Evolutionary conservation across 225 moss, liverwort and hornwort species (phyloP), one percentile per base, ranked within the genome.

Genomic region (Polytrichum formosum): DNA sequence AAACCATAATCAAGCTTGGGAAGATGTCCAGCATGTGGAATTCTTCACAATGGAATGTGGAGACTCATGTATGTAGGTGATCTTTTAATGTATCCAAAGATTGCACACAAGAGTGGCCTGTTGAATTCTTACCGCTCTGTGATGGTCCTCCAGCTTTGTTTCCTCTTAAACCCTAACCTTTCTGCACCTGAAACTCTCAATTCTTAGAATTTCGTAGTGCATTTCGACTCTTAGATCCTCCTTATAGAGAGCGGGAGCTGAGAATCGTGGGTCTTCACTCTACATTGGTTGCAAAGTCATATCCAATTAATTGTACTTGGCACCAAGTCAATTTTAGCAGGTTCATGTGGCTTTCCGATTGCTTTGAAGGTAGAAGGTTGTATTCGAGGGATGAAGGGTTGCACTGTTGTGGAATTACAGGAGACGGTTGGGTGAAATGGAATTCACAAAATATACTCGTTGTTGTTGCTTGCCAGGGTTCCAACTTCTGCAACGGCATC

Each of bases 401-500:
- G 46, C 46, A 58, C 21, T 23, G 23, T 22, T 58, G 21, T 58
- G 58, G 58, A 20, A 58, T 58, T 58, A 6, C 21, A 58, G 2
- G 23, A 23, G 21, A 20, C 58, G 20, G 58, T 20, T 20, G n/a
- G 23, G n/a, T 20, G 58, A 23, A 6, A 7, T 23, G 21, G 58
- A 23, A 58, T 46, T 46, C 3, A 2, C 46, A 46, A 58, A 54
- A 30, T 46, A 1, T 30, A 56, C 6, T 59, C 25, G 26, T 62
- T 35, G 26, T 26, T 75, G 61, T 28, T 18, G 5, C 67, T 73
- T 71, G 77, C 55, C 84, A 96, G 96, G 73, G 79, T 92, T 67
- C 85, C 92, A 56, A 91, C 90, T 72, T 86, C 91, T 77, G 90
- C 97, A 73, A 80, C 90, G 28, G 74, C 92, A n/a, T 88, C 92